Evolutionary conservation across 148 eudicot genomes (phyloP), one percentile per base, ranked within the genome.

Genomic region (Vaccinium macrocarpon): DNA sequence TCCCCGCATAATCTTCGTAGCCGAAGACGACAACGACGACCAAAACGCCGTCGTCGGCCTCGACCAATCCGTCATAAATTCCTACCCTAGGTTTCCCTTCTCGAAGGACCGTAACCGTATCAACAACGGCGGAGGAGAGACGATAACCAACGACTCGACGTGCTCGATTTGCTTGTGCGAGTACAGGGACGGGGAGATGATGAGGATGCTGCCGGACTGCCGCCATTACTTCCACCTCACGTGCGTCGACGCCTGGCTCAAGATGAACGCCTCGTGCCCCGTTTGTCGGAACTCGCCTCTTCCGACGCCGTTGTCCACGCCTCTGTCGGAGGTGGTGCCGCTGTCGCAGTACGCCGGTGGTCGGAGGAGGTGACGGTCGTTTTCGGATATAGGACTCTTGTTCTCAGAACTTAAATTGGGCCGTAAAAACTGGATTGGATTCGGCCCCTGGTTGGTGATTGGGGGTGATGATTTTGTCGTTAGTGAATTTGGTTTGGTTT

Each of bases 171-270:
- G 98, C 79, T 53, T 96, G 80, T 96, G 95, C 52, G 98, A 96
- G 57, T 96, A 96, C 25, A 92, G 89, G 64, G 98, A 96, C 1
- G 85, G 85, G 6, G 98, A 94, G 89, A 96, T 94, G 97, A 59
- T 96, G 70, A 82, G 98, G 82, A 92, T 96, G 94, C 87, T 96
- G 91, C 98, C 98, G 48, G 98, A 96, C 81, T 96, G 98, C 83
- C 85, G 85, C 53, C 98, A 94, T 81, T 89, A 76, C 42, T 96
- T 96, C 52, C 98, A 96, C 84, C 50, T 92, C 50, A 83, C 61
- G 14, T 96, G 98, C 53, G 88, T 96, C 38, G 98, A 96, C 79
- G 95, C 98, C 29, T 96, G 98, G 98, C 88, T 96, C 56, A 90
- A 92, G 85, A 86, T 93, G 50, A 94, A 91, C 73, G 98, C 95